phyloP scores from a whole-genome alignment of 2,329 filamentous ascomycete genomes.

The Lasiodiplodia gonubiensis region DNA sequence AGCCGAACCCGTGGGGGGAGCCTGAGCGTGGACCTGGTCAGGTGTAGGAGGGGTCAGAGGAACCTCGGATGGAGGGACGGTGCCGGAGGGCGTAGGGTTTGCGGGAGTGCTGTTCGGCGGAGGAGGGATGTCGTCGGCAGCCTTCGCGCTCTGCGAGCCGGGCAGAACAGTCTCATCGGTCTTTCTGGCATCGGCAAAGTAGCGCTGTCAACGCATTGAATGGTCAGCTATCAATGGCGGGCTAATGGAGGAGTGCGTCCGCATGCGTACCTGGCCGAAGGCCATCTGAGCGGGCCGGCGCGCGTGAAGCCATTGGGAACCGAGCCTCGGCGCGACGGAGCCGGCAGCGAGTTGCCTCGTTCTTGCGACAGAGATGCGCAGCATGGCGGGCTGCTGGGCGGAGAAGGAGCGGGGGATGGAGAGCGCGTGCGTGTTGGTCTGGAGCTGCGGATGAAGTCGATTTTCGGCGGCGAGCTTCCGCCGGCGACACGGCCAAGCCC shows the following conservation, averaged over 20 bases:
- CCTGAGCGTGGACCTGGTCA: constrained; percentile 45
- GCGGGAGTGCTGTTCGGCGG: constrained; percentile 46
- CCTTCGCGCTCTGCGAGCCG: constrained; percentile 33
- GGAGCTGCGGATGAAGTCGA: constrained; percentile 27
- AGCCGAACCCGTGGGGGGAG: constrained; percentile 36
- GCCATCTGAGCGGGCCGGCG: constrained; percentile 34
- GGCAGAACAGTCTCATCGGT: constrained; percentile 45
- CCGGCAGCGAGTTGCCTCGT: constrained; percentile 51
- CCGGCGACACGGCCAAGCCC: constrained; percentile 21
- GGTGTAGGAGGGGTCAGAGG: constrained; percentile 55
- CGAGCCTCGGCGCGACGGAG: constrained; percentile 44
- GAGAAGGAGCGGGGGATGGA: constrained; percentile 27
- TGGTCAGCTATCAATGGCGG: constrained; percentile 52
- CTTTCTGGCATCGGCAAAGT: constrained; percentile 57
- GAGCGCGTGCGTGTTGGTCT: constrained; percentile 21
- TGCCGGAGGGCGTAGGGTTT: constrained; percentile 52
- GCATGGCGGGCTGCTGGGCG: constrained; percentile 56
- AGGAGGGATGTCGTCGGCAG: constrained; percentile 38
- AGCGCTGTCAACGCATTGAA: constrained; percentile 48
- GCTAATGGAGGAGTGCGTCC: constrained; percentile 45
- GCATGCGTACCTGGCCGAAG: constrained; percentile 29
- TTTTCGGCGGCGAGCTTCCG: constrained; percentile 30
- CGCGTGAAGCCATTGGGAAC: constrained; percentile 53
- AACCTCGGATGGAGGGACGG: constrained; percentile 56
- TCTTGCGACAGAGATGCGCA: constrained; percentile 60